phyloP scores from a whole-genome alignment of 345 rosid species.

The Aquilaria yunnanensis region DNA sequence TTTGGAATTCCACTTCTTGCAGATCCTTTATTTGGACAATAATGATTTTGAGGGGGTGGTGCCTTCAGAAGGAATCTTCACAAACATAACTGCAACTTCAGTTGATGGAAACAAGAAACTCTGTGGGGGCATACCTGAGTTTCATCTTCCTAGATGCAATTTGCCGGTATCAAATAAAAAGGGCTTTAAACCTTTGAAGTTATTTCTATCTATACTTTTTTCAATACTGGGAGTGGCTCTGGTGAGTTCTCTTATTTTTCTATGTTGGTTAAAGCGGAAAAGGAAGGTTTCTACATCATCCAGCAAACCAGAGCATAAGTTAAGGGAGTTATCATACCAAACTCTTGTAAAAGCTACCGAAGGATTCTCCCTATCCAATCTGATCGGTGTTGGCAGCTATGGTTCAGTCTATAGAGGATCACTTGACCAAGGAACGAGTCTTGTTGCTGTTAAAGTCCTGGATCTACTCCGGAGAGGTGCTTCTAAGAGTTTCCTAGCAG shows the following conservation, averaged over 20 bases:
- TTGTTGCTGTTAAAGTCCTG: constrained; percentile 16
- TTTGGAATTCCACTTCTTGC: neutral
- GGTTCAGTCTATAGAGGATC: constrained; percentile 21
- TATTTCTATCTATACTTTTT: neutral
- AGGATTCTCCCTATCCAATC: constrained; percentile 8
- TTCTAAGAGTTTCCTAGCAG: constrained; percentile 16
- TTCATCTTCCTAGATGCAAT: constrained; percentile 4
- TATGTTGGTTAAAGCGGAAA: too few relatives aligned
- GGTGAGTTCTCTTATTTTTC: neutral
- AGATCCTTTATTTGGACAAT: constrained; percentile 17
- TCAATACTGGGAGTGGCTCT: neutral
- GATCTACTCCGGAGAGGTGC: constrained; percentile 15
- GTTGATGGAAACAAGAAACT: constrained; percentile 25
- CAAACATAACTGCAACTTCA: constrained; percentile 19
- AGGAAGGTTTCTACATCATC: neutral
- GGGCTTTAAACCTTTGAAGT: neutral
- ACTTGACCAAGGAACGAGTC: constrained; percentile 1
- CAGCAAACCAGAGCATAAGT: neutral
- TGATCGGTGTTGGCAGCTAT: constrained; percentile 21
- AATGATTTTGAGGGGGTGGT: constrained; percentile 34
- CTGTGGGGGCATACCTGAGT: constrained; percentile 23
- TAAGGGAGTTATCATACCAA: constrained; percentile 3
- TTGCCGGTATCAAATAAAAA: neutral
- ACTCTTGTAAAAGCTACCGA: constrained; percentile 10
- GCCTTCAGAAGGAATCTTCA: constrained; percentile 25